Evolutionary conservation across 108 stramenopile genomes (phyloP).

Genomic region (Cyclotella distinguenda): DNA sequence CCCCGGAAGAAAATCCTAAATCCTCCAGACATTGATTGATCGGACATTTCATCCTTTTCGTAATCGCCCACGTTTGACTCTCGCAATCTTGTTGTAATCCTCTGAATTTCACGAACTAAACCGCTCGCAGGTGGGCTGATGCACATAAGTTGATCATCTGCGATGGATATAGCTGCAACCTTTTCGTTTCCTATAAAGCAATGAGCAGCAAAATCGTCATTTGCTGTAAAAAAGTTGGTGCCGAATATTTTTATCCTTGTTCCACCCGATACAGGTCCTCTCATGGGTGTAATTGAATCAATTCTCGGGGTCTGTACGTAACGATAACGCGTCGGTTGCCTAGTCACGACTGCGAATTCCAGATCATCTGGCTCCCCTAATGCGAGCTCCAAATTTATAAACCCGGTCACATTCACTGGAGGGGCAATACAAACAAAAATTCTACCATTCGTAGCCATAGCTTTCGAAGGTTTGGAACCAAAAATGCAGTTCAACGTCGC

Average conservation of each 20-base stretch:
- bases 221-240: not conserved
- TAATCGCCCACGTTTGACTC: no score
- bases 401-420: not conserved
- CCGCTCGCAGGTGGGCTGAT: not conserved
- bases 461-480: not conserved
- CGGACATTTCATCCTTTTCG: not conserved
- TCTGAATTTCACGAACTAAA: not conserved
- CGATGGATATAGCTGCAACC: not conserved
- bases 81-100: not conserved
- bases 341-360: not conserved
- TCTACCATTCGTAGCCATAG: not conserved
- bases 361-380: not conserved
- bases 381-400: not conserved
- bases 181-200: constrained; percentile 1
- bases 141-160: constrained; percentile 10
- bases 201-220: not conserved
- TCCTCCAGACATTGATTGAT: not conserved
- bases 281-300: constrained; percentile 1
- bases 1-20: not conserved
- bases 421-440: constrained; percentile 1
- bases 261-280: constrained; percentile 6
- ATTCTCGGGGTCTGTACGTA: not conserved
- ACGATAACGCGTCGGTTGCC: not conserved
- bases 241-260: constrained; percentile 1
- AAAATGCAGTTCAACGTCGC: not conserved